phyloP scores from a whole-genome alignment of 2,329 filamentous ascomycete genomes.

The Fusarium sp. region DNA sequence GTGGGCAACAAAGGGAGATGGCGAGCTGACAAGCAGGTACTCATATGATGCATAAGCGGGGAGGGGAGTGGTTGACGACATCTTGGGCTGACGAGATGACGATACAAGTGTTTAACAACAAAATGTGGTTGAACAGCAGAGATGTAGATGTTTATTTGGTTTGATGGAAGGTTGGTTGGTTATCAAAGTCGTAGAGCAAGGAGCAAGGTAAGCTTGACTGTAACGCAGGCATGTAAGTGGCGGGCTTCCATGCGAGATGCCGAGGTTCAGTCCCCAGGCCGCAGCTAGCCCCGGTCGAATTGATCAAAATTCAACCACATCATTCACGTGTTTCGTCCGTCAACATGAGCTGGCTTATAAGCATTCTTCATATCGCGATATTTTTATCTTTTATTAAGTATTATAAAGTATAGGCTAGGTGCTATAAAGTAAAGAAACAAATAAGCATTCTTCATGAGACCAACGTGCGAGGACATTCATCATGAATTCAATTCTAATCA shows the following conservation, averaged over 20 bases:
- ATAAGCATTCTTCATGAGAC: background rate
- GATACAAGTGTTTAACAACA: background rate
- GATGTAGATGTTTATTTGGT: background rate
- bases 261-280: slow-evolving; percentile 39
- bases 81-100: slow-evolving; percentile 11
- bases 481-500: background rate
- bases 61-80: slow-evolving; percentile 48
- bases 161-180: background rate
- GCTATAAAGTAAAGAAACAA: too few relatives aligned
- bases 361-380: background rate
- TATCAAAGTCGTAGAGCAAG: background rate
- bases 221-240: slow-evolving; percentile 25
- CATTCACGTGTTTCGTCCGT: slow-evolving; percentile 26
- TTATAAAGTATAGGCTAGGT: too few relatives aligned
- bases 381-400: too few relatives aligned
- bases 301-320: background rate
- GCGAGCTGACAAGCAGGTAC: slow-evolving; percentile 82
- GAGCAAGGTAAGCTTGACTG: slow-evolving; percentile 11
- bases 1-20: slow-evolving; percentile 83
- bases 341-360: background rate
- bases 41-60: slow-evolving; percentile 66
- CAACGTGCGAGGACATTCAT: background rate
- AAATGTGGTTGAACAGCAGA: background rate
- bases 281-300: slow-evolving; percentile 20
- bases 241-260: slow-evolving; percentile 40